A percentile compares a stretch with the other conserved stretches of the same genome.
phyloP scores from a whole-genome alignment of 371 early-diverging fungal genomes.

The Mortierella sp. region DNA sequence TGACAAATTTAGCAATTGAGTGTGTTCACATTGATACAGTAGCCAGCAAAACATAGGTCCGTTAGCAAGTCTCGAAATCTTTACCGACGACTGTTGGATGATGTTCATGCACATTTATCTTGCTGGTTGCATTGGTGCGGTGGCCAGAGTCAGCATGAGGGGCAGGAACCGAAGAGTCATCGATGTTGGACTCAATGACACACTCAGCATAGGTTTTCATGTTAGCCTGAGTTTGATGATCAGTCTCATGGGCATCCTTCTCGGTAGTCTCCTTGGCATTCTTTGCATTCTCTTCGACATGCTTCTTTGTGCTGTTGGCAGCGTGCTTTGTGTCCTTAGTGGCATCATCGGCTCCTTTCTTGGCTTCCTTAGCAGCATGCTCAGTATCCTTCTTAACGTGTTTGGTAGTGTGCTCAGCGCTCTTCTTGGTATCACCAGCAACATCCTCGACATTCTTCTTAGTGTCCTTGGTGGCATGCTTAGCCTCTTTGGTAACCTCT shows the following conservation, averaged over 20 bases:
- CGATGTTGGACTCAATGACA: conserved; percentile 20
- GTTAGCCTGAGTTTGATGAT: conserved; percentile 13
- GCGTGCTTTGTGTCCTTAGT: conserved; percentile 11
- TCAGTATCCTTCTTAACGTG: conserved; percentile 1
- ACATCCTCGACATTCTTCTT: conserved; percentile 17
- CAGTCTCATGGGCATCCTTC: neutral
- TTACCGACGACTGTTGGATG: conserved; percentile 35
- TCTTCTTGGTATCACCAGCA: conserved; percentile 10
- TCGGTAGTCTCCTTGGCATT: conserved; percentile 14
- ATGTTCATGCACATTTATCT: conserved; percentile 8
- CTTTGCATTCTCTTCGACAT: conserved; percentile 19
- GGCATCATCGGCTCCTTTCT: conserved; percentile 13
- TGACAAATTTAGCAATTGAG: neutral
- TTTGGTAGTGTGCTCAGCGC: conserved; percentile 15
- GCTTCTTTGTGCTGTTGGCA: conserved; percentile 30
- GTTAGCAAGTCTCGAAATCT: conserved; percentile 22
- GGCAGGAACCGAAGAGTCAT: conserved; percentile 4
- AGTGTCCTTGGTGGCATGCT: conserved; percentile 18
- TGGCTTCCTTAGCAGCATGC: conserved; percentile 18
- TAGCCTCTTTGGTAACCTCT: conserved; percentile 15
- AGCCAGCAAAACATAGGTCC: no score
- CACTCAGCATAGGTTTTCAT: conserved; percentile 37
- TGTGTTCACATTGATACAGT: neutral
- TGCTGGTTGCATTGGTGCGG: conserved; percentile 25
- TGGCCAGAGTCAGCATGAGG: conserved; percentile 47